phyloP scores from a whole-genome alignment of 257 asterid genomes.

The Nicotiana attenuata region DNA sequence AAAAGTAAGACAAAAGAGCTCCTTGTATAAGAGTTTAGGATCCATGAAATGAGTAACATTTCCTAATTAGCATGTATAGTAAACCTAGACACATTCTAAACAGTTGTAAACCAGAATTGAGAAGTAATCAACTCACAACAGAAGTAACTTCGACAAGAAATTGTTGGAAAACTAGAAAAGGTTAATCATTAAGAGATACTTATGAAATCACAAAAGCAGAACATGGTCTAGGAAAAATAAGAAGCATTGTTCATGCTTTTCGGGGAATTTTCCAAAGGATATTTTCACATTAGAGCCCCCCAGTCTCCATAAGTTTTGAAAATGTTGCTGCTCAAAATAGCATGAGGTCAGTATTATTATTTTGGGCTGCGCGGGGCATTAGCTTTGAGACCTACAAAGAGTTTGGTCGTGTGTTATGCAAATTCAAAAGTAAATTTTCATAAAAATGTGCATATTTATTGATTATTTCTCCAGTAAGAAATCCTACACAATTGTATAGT shows the following conservation, averaged over 20 bases:
- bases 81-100: neutral
- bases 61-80: neutral
- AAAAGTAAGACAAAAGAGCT: neutral
- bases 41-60: neutral
- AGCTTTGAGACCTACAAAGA: neutral
- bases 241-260: neutral
- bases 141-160: neutral
- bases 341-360: neutral
- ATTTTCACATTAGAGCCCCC: neutral
- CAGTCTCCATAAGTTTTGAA: neutral
- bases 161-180: neutral
- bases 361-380: neutral
- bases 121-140: conserved; percentile 1
- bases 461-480: neutral
- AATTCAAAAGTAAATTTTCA: neutral
- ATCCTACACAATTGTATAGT: neutral
- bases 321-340: neutral
- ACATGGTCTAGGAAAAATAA: neutral
- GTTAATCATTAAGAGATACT: neutral
- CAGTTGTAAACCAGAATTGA: neutral
- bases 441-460: neutral
- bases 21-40: neutral
- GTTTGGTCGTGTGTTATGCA: neutral
- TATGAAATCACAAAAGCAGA: neutral
- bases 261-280: neutral